Conservation (phyloP, 805 yeast genomes). For the Kazachstania taianensis region DNA sequence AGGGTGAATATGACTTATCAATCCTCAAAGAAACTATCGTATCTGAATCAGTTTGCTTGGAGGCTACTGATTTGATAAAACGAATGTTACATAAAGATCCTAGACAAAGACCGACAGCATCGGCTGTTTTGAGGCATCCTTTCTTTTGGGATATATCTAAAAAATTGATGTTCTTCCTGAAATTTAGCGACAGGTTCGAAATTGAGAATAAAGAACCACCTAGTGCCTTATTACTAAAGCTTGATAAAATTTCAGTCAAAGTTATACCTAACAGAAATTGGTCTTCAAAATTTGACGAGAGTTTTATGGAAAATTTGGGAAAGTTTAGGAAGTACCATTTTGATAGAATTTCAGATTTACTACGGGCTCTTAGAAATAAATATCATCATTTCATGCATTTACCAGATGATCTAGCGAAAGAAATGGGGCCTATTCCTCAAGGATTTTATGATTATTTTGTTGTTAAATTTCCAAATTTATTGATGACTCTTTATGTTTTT, state of each 20-base stretch:
- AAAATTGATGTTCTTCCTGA: slow-evolving; percentile 73
- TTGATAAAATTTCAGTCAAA: slow-evolving; percentile 43
- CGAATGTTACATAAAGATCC: slow-evolving; percentile 69
- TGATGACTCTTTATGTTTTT: slow-evolving; percentile 64
- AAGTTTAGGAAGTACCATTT: slow-evolving; percentile 83
- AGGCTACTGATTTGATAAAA: slow-evolving; percentile 62
- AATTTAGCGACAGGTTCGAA: slow-evolving; percentile 87
- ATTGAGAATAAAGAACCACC: slow-evolving; percentile 75
- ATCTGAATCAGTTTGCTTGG: slow-evolving; percentile 32
- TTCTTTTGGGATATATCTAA: slow-evolving; percentile 70
- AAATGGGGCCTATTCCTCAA: slow-evolving; percentile 72
- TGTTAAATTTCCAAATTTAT: slow-evolving; percentile 61
- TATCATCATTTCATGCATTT: slow-evolving; percentile 90
- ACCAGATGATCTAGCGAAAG: slow-evolving; percentile 51
- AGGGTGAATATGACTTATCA: slow-evolving; percentile 46
- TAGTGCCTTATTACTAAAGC: slow-evolving; percentile 41
- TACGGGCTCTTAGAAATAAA: slow-evolving; percentile 86
- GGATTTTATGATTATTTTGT: slow-evolving; percentile 78
- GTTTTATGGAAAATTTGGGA: slow-evolving; percentile 74
- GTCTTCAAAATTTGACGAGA: slow-evolving; percentile 62
- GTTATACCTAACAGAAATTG: slow-evolving; percentile 62
- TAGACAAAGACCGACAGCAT: slow-evolving; percentile 57
- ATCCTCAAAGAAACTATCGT: slow-evolving; percentile 26
- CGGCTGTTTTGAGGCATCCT: slow-evolving; percentile 67
- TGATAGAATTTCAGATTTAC: slow-evolving; percentile 67